Conservation (phyloP, 1,139 yeast genomes). For the Suhomyces wounanorum region DNA sequence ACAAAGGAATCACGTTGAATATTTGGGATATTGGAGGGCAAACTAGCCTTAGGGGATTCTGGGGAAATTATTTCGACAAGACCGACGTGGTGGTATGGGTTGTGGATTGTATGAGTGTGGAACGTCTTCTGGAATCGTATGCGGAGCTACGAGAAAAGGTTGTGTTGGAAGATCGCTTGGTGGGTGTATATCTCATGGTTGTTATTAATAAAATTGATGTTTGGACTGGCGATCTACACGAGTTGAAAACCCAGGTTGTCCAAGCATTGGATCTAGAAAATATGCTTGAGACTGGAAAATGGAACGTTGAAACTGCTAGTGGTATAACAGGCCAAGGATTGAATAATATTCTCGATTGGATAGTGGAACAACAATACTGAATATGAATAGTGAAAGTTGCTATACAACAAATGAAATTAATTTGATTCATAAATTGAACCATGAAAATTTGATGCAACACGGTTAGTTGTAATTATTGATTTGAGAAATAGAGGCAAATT, state of each 20-base stretch:
- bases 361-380: conserved; percentile 21
- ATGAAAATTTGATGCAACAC: too few species aligned
- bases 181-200: conserved; percentile 63
- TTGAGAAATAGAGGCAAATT: too few species aligned
- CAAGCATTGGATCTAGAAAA: conserved; percentile 28
- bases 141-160: conserved; percentile 61
- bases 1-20: conserved; percentile 38
- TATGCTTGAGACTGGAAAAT: conserved; percentile 29
- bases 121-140: conserved; percentile 65
- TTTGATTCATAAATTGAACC: too few species aligned
- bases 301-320: conserved; percentile 49
- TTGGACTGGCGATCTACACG: conserved; percentile 17
- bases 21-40: conserved; percentile 94
- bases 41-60: conserved; percentile 70
- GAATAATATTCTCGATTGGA: conserved; percentile 51
- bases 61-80: conserved; percentile 89
- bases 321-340: conserved; percentile 60
- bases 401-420: too few species aligned
- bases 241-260: conserved; percentile 22
- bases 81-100: conserved; percentile 92
- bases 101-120: conserved; percentile 67
- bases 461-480: too few species aligned
- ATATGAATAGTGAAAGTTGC: conserved; percentile 10
- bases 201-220: conserved; percentile 62
- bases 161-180: conserved; percentile 64